These are phyloP conservation scores for Rhododendron molle DNA, from an alignment of 148 eudicot genomes.

Conservation along the genomic window DNA sequence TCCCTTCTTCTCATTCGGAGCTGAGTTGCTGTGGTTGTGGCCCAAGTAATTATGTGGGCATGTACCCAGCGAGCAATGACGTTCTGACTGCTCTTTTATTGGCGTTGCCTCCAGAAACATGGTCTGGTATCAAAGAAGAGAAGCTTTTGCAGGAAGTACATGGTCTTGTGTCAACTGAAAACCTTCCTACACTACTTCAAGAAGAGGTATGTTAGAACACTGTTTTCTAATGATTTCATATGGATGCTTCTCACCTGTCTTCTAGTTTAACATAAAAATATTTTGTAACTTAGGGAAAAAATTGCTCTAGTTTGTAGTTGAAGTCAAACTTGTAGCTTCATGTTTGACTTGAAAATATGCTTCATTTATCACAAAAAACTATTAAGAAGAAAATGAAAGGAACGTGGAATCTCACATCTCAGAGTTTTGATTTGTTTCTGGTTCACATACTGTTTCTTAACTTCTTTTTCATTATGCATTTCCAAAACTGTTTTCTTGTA, in stretches of 20 bases:
- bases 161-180: constrained; percentile 46
- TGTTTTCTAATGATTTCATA: background rate
- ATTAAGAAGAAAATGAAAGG: background rate
- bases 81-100: constrained; percentile 72
- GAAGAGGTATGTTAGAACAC: constrained; percentile 59
- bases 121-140: constrained; percentile 62
- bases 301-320: background rate
- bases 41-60: constrained; percentile 27
- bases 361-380: background rate
- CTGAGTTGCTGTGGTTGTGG: constrained; percentile 26
- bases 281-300: background rate
- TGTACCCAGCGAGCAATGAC: constrained; percentile 67
- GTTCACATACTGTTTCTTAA: background rate
- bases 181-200: constrained; percentile 65
- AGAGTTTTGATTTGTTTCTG: background rate
- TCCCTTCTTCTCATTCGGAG: constrained; percentile 52
- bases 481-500: background rate
- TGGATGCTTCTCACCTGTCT: background rate
- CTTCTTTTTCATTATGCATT: background rate
- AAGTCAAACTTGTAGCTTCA: background rate
- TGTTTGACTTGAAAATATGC: background rate
- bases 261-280: background rate
- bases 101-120: constrained; percentile 81
- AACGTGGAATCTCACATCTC: background rate
- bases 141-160: constrained; percentile 47